phyloP scores from a whole-genome alignment of 164 flowering plant species.

The Vitis vinifera region DNA sequence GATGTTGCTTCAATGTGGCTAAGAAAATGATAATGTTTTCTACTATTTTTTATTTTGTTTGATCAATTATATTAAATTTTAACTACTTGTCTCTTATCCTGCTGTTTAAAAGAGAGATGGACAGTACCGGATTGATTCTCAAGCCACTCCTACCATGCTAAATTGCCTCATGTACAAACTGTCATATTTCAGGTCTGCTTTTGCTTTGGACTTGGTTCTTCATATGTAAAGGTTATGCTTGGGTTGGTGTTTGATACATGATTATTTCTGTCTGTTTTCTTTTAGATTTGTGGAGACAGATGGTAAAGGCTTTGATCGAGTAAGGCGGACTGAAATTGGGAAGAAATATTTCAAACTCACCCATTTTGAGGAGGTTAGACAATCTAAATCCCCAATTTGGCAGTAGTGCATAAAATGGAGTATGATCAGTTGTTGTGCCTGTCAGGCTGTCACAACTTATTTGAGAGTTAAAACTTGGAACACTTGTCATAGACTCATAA shows the following conservation, averaged over 20 bases:
- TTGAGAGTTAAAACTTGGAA: background rate
- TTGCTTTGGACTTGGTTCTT: background rate
- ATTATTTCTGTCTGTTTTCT: background rate
- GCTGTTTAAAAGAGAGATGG: constrained; percentile 76
- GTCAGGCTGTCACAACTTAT: background rate
- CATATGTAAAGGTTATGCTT: background rate
- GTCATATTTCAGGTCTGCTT: constrained; percentile 85
- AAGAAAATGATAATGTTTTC: background rate
- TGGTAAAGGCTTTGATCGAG: constrained; percentile 92
- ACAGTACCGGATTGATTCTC: constrained; percentile 88
- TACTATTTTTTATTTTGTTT: background rate
- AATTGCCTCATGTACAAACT: constrained; percentile 96
- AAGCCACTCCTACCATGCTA: constrained; percentile 97
- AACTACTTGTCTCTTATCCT: background rate
- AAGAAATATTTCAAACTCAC: constrained; percentile 91
- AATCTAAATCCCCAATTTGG: background rate
- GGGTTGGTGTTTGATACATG: constrained; percentile 1
- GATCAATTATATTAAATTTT: background rate
- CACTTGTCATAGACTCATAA: background rate
- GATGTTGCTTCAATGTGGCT: too few species aligned
- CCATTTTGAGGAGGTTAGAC: constrained; percentile 94
- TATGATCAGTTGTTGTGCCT: background rate
- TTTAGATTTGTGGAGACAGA: constrained; percentile 93
- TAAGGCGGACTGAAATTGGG: constrained; percentile 93
- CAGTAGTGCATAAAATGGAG: background rate